Conservation (phyloP, 2,329 filamentous ascomycete genomes). For the Fusarium sp. region DNA sequence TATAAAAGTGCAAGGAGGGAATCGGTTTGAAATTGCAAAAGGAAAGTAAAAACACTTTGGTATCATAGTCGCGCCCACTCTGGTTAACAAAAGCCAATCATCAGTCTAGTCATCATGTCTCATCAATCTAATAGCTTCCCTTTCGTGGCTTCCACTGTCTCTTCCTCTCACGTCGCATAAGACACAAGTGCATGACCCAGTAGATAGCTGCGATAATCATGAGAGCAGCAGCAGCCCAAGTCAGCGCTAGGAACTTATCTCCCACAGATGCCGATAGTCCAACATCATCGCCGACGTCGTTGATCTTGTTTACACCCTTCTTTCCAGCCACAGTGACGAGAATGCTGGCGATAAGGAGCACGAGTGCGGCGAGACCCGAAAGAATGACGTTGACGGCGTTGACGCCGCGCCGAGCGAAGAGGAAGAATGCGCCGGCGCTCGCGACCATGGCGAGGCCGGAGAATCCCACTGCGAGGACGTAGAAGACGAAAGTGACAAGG, state of each 20-base stretch:
- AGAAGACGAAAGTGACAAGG: constrained; percentile 60
- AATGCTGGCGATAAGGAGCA: constrained; percentile 55
- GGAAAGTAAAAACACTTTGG: constrained; percentile 29
- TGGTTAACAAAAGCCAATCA: constrained; percentile 9
- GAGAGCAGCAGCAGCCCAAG: constrained; percentile 59
- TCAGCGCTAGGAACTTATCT: constrained; percentile 56
- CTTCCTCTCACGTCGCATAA: constrained; percentile 44
- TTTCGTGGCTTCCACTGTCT: constrained; percentile 43
- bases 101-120: constrained; percentile 27
- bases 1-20: not conserved
- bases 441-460: constrained; percentile 57
- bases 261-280: constrained; percentile 58
- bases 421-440: constrained; percentile 51
- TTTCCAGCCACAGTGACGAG: constrained; percentile 55
- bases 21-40: constrained; percentile 11
- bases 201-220: constrained; percentile 54
- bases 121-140: constrained; percentile 42
- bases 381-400: constrained; percentile 52
- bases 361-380: constrained; percentile 49
- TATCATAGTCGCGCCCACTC: constrained; percentile 30
- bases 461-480: constrained; percentile 56
- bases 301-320: constrained; percentile 55
- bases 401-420: constrained; percentile 40
- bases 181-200: constrained; percentile 53
- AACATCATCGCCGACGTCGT: constrained; percentile 55